Conservation (phyloP, 495 filamentous ascomycete species). For the Wilcoxina mikolae region DNA sequence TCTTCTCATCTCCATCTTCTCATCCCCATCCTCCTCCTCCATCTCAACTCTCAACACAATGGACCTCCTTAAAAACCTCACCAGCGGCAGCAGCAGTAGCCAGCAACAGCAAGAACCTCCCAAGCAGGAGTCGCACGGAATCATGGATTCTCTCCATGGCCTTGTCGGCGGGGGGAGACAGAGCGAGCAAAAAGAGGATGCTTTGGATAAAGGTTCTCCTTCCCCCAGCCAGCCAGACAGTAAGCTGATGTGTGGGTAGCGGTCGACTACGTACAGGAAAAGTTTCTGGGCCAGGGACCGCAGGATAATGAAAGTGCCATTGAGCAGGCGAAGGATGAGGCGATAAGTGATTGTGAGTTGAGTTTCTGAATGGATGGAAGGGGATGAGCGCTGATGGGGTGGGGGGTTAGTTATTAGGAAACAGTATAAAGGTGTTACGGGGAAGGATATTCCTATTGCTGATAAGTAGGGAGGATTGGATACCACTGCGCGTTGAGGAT, state of each 20-base stretch:
- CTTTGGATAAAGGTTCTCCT: slow-evolving; percentile 44
- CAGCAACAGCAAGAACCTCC: slow-evolving; percentile 1
- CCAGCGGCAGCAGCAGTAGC: slow-evolving; percentile 6
- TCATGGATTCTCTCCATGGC: slow-evolving; percentile 43
- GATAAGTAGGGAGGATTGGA: slow-evolving; percentile 36
- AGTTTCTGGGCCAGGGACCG: slow-evolving; percentile 45
- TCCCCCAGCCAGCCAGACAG: background rate
- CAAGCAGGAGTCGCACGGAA: slow-evolving; percentile 30
- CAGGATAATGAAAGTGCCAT: slow-evolving; percentile 56
- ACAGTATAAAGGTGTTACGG: slow-evolving; percentile 46
- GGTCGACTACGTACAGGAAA: slow-evolving; percentile 53
- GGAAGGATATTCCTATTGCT: slow-evolving; percentile 47
- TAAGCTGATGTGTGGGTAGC: slow-evolving; percentile 31
- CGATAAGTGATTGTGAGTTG: slow-evolving; percentile 41
- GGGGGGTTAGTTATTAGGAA: slow-evolving; percentile 37
- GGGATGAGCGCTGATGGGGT: slow-evolving; percentile 13
- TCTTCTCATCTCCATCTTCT: background rate
- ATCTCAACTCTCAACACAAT: slow-evolving; percentile 7
- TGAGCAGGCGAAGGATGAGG: slow-evolving; percentile 62
- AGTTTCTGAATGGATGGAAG: background rate
- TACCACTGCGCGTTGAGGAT: background rate
- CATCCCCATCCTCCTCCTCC: background rate
- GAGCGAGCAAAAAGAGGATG: slow-evolving; percentile 58
- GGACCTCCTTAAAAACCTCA: slow-evolving; percentile 20
- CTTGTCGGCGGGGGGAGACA: slow-evolving; percentile 48